Percentiles rank a stretch among this genome's conserved stretches.
phyloP scores from a whole-genome alignment of 2,329 filamentous ascomycete species.

The Colletotrichum trifolii region DNA sequence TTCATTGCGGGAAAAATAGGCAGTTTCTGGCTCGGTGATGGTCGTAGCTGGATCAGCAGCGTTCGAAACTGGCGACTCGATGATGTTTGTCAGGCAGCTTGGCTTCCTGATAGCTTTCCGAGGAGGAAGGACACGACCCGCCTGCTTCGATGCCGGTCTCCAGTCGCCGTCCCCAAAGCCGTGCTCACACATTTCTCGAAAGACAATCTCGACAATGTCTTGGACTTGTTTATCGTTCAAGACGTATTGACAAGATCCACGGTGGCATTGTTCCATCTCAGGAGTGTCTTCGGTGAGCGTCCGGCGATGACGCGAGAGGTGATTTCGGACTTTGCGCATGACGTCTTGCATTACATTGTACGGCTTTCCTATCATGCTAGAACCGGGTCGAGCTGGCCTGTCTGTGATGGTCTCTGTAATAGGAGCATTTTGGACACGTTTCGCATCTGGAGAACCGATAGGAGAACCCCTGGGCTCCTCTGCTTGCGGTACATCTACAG shows the following conservation, averaged over 20 bases:
- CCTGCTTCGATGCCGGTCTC: background rate
- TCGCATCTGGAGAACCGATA: no score
- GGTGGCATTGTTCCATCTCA: background rate
- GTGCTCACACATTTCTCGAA: slow-evolving; percentile 21
- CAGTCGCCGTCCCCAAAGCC: background rate
- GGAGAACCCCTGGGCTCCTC: no score
- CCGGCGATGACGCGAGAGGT: background rate
- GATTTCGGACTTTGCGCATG: slow-evolving; percentile 18
- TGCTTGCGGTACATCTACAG: no score
- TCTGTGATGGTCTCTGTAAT: no score
- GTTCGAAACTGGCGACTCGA: slow-evolving; percentile 40
- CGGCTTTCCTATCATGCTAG: background rate
- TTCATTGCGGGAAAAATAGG: slow-evolving; percentile 42
- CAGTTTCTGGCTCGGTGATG: slow-evolving; percentile 46
- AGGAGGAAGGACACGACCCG: no score
- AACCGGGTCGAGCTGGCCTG: background rate
- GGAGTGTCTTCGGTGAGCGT: background rate
- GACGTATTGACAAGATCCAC: slow-evolving; percentile 16
- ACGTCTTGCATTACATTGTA: slow-evolving; percentile 4
- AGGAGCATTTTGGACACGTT: no score
- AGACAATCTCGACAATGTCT: slow-evolving; percentile 24
- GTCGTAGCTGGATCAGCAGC: slow-evolving; percentile 48
- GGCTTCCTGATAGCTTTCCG: background rate
- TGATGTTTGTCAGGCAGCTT: slow-evolving; percentile 37
- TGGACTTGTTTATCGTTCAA: slow-evolving; percentile 21